Evolutionary conservation across 441 rosid species (phyloP), one percentile per base, ranked within the genome.

Genomic region (Erodium chrysanthum): DNA sequence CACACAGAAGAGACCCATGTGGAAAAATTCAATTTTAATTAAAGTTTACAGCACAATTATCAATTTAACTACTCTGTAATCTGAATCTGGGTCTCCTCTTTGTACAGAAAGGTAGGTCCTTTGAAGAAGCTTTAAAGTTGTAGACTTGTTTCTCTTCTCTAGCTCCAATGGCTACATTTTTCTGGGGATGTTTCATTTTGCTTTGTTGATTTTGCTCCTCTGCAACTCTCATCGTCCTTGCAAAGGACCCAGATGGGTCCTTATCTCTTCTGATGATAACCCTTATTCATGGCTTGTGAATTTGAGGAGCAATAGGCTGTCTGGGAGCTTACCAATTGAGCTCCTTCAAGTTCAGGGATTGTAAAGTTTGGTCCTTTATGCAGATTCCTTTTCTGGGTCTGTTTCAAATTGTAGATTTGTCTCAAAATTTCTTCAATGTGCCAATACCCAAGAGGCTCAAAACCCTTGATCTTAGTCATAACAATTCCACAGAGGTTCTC

Each of bases 241-340:
- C 76, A 67, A 67, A 14, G 59, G 77, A 74, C 70, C 59, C 91
- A 83, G 91, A 85, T 67, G 77, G 68, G 35, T 96, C 91, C 68
- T 96, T 96, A 6, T 79, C 84, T 78, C 88, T 58, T 91, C 94
- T 4, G 84, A 86, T 77, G 81, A 78, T 1, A 78, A 75, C 77
- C 86, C 96, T 37, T 94, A 96, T 73, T 85, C 90, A 0, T 94
- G 97, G 98, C 89, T 91, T 80, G 71, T 91, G 11, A 94, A 91
- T 78, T 84, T 91, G 77, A 87, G 97, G 70, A 89, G 79, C 76
- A 91, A 94, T 60, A 81, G 78, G 80, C 78, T 90, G 14, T 82
- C 71, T 70, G 96, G 97, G 66, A 66, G 68, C 27, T 81, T 94
- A 67, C 94, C 97, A 62, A 0, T 71, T 70, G 86, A 85, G 84